phyloP scores from a whole-genome alignment of 768 basidiomycete species.

The Gloeophyllum trabeum region DNA sequence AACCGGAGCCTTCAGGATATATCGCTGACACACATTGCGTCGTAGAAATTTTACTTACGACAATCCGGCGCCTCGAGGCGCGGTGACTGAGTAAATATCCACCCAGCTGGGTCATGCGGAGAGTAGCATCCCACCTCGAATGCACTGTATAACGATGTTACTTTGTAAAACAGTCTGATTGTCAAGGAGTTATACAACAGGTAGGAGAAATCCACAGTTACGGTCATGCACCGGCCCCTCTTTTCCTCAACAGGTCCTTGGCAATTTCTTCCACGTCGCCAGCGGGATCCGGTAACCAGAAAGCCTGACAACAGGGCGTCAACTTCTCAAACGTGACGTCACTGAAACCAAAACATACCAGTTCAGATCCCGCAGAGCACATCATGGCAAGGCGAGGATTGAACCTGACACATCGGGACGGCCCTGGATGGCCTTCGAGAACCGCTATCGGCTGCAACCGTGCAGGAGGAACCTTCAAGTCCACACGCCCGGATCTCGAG shows the following conservation, averaged over 20 bases:
- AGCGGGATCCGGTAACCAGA: slow-evolving; percentile 61
- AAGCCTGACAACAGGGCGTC: slow-evolving; percentile 26
- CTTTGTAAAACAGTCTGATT: too few species aligned
- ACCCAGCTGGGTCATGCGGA: too few species aligned
- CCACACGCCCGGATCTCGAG: slow-evolving; percentile 35
- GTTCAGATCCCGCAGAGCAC: slow-evolving; percentile 69
- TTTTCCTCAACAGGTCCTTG: slow-evolving; percentile 55
- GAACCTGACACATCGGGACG: slow-evolving; percentile 78
- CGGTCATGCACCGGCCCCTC: slow-evolving; percentile 7
- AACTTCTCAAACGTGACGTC: slow-evolving; percentile 1
- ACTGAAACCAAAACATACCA: slow-evolving; percentile 39
- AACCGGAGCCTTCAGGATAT: too few species aligned
- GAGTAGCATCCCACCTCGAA: too few species aligned
- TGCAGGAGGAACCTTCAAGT: slow-evolving; percentile 40
- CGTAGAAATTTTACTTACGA: too few species aligned
- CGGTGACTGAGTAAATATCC: too few species aligned
- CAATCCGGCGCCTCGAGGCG: too few species aligned
- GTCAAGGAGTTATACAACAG: too few species aligned
- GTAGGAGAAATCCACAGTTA: too few species aligned
- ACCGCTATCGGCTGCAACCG: slow-evolving; percentile 37
- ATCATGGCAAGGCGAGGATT: slow-evolving; percentile 89
- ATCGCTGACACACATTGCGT: too few species aligned
- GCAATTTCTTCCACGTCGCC: slow-evolving; percentile 62
- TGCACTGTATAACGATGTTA: too few species aligned
- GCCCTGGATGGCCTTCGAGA: slow-evolving; percentile 75